Conservation (phyloP, 2,329 filamentous ascomycete genomes). For the Penicillium sp. region DNA sequence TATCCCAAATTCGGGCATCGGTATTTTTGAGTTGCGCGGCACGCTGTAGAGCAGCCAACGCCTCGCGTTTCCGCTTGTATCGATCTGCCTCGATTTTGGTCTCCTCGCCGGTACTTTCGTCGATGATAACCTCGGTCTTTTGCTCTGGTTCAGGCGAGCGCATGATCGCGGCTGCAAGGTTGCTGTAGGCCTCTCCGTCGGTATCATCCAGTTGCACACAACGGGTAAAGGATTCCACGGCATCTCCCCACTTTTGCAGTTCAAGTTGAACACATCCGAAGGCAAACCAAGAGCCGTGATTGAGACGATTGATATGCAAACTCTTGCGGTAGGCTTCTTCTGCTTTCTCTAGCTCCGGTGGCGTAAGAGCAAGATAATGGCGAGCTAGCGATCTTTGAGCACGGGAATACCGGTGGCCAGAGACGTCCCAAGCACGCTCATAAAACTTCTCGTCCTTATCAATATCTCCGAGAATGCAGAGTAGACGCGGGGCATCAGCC, state of each 20-base stretch:
- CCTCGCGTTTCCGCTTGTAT: constrained; percentile 69
- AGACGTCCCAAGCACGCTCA: constrained; percentile 85
- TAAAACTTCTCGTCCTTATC: constrained; percentile 76
- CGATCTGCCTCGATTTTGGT: constrained; percentile 50
- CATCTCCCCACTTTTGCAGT: constrained; percentile 74
- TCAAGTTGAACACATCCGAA: constrained; percentile 87
- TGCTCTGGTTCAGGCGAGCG: constrained; percentile 43
- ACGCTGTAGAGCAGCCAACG: constrained; percentile 82
- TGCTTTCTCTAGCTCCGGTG: constrained; percentile 67
- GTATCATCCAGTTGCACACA: constrained; percentile 84
- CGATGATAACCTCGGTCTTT: constrained; percentile 31
- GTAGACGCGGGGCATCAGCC: constrained; percentile 81
- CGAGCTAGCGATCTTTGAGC: constrained; percentile 88
- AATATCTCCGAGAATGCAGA: constrained; percentile 92
- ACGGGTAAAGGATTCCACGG: constrained; percentile 80
- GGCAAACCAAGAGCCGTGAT: constrained; percentile 84
- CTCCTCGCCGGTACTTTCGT: constrained; percentile 31
- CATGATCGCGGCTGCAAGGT: constrained; percentile 84
- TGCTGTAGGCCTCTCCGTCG: constrained; percentile 93
- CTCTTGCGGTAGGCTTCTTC: constrained; percentile 78
- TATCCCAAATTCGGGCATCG: constrained; percentile 95
- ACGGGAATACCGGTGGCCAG: constrained; percentile 76
- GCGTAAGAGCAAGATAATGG: constrained; percentile 68
- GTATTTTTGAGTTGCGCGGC: constrained; percentile 82
- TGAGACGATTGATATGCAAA: constrained; percentile 77